Base-by-base conservation (phyloP, 306 rosid species). In the Gastrolobium bilobum region DNA sequence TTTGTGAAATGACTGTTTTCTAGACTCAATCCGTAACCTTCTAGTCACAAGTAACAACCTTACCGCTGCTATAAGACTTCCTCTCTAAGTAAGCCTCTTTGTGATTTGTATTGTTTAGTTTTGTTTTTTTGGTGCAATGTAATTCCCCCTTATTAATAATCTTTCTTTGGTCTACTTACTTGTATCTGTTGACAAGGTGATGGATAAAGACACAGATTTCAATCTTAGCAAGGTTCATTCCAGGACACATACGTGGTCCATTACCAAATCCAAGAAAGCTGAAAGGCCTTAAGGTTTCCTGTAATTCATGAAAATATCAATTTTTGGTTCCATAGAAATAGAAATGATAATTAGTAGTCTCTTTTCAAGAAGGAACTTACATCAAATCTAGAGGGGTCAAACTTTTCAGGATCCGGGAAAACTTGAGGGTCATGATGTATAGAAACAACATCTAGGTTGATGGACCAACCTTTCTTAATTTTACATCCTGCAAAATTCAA, bases 221-320 rank as follows among this genome's bases (percentile, higher is more conserved):
- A 44, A 93, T 77, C 82, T 93, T 93, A 29, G 97, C 97, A 85
- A 91, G 84, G 86, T 91, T 91, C 84, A 91, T 91, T 79, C 98
- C 97, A 2, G 95, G 97, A 77, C 98, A 93, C 98, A 93, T 93
- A 37, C 97, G 89, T 26, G 92, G 98, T 68, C 98, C 93, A 69
- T 79, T 93, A 29, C 98, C 95, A 84, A 93, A 93, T 80, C 97
- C 97, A 42, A 93, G 93, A 87, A 82, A 93, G 78, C 84, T 88
- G 79, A 81, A 91, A 38, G 98, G 89, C 85, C 64, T 93, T 26
- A 93, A 65, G 4, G 77, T 84, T 69, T 59, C 89, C 98, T 93
- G 90, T 71, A 89, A 54, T 82, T 84, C 30, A 42, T 43, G 3
- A 58, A 60, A 10, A 52, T 7, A 66, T 81, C 14, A 68, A 40